phyloP scores from a whole-genome alignment of 2,329 filamentous ascomycete genomes.

The Xylariaceae sp. region DNA sequence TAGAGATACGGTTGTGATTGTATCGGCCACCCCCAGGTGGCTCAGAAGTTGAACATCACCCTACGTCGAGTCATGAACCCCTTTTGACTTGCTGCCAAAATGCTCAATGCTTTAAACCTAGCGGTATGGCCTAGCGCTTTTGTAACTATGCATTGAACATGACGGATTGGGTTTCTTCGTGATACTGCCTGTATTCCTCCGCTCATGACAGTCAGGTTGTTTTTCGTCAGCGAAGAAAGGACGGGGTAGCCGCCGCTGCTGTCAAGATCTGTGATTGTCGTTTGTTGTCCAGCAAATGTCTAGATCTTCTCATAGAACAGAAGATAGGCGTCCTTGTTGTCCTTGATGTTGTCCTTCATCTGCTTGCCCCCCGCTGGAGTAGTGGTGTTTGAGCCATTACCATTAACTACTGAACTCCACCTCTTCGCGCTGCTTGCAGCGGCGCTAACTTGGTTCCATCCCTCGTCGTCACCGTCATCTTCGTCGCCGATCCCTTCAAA shows the following conservation, averaged over 20 bases:
- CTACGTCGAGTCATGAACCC: neutral
- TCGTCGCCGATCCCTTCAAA: constrained; percentile 67
- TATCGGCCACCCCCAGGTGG: neutral
- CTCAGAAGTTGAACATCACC: neutral
- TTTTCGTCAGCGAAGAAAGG: neutral
- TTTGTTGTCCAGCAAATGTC: constrained; percentile 3
- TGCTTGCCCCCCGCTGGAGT: constrained; percentile 53
- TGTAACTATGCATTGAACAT: neutral
- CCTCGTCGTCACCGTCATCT: constrained; percentile 60
- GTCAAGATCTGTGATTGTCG: neutral
- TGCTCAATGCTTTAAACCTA: constrained; percentile 5
- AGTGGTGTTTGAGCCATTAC: constrained; percentile 50
- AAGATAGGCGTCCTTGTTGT: constrained; percentile 96
- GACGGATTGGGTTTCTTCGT: neutral
- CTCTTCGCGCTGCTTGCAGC: constrained; percentile 64
- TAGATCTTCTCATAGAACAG: constrained; percentile 84
- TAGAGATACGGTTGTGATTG: constrained; percentile 1
- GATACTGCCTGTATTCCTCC: neutral
- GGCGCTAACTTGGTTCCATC: constrained; percentile 76
- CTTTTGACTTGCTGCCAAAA: constrained; percentile 5
- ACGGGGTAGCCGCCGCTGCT: neutral
- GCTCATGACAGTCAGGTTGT: neutral
- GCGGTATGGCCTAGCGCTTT: neutral
- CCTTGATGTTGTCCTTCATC: constrained; percentile 63
- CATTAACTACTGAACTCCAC: constrained; percentile 67